Base-by-base conservation (phyloP, 768 basidiomycete species). In the Termitomyces sp. region DNA sequence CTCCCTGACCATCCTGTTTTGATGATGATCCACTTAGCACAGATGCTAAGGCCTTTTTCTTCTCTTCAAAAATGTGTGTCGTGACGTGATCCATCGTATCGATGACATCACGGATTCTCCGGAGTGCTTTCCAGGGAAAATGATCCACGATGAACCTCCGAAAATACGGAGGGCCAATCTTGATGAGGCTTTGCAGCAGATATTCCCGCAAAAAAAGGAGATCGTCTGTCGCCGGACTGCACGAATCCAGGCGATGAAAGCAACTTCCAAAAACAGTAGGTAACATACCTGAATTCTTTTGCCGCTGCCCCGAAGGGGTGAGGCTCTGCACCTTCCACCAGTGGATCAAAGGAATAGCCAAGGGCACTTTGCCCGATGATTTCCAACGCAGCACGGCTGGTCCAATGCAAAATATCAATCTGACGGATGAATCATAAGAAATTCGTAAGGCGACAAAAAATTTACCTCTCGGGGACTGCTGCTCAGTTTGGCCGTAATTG, bases 41-140 rank as follows among this genome's bases (percentile, higher is more conserved):
- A 42, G 32, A 42, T 11, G 58, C 60, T 20, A 78, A 57, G 3
- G 73, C 73, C 20, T 20, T 55, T 61, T 74, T 77, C 69, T 78
- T 79, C 24, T 65, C 63, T 16, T 73, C 66, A 20, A 76, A 75
- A 20, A 79, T 74, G 11, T 69, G 52, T 4, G 62, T 63, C 1
- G 76, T 75, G 0, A 71, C 73, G 11, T 66, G 60, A 42, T 77
- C 60, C 69, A 79, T 70, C 22, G 67, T 62, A 42, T 79, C 78
- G 8, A 75, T 64, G 32, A 78, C 72, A 22, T 68, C 45, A n/a
- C 70, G 64, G 22, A 74, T 58, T 24, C 65, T 62, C 11, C 68
- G 74, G 18, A 78, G 56, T 15, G 61, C 60, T 46, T 67, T 59
- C 63, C 65, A 71, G 0, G 75, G 56, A 13, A 55, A 15, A 50